Evolutionary conservation across 352 stramenopile species (phyloP), one percentile per base, ranked within the genome.

Genomic region (Pythium aphanidermatum): DNA sequence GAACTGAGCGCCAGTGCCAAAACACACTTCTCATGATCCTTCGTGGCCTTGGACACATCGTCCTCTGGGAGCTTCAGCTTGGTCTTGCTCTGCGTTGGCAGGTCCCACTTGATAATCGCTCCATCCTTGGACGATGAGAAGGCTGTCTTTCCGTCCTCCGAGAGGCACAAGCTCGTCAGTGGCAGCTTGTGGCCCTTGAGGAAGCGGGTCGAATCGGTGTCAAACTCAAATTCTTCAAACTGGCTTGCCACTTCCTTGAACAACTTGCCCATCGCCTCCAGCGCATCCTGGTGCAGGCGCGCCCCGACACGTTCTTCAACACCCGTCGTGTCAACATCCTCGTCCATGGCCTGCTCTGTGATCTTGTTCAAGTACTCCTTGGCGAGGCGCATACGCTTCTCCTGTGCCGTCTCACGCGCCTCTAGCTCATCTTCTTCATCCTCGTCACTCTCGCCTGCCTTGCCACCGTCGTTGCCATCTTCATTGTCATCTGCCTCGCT

Each of bases 61-160:
- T 87, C 75, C 9, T 57, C 58, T 1, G 81, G 77, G 33, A 93
- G 50, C 41, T 55, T 37, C 21, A 94, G 65, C 16, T 72, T 68
- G 29, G 60, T 78, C 57, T 93, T 92, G 44, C 67, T 80, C 56
- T 92, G 55, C 68, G 83, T 47, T 19, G 89, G 67, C 76, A 93
- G 53, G 53, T 86, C 75, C 90, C 90, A 98, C 17, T 77, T 74
- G 49, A 97, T 45, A 31, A 98, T 75, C 14, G 80, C 84, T 42
- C 95, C 94, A 58, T 98, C 93, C 63, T 98, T 98, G 27, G 83
- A 73, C 7, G 80, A 80, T 21, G 89, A 97, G 60, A 94, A 97
- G 16, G 83, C 86, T 2, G 74, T 93, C 46, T 78, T 72, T 39
- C 96, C 87, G 61, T 97, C 87, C 23, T 91, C 72, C 16, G 77